Base-by-base conservation (phyloP, 192 early-diverging fungal genomes). In the Entomortierella parvispora region DNA sequence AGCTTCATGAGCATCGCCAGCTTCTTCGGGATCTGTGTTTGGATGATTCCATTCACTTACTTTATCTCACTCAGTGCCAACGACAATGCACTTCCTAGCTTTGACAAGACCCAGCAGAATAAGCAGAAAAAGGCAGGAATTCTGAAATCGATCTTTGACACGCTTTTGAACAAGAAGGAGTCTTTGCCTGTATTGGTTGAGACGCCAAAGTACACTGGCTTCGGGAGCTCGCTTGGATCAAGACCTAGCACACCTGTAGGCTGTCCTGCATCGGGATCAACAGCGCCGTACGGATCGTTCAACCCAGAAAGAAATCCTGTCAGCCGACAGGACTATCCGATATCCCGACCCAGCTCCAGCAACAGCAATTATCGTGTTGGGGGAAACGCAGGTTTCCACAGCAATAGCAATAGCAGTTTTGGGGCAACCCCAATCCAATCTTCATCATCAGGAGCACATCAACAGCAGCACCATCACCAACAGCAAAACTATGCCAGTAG, bases 41-140 rank as follows among this genome's bases (percentile, higher is more conserved):
- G 97, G 97, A 67, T 97, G 52, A 85, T 99, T 10, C 97, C 97
- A 4, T 92, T 99, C 60, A 80, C 91, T 20, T 95, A 93, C 74
- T 96, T 99, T 67, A 92, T 99, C 67, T 95, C 93, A 40, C 84
- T 97, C 52, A 94, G 92, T 65, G 93, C 96, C n/a, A 93, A 93
- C 64, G 94, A 96, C 56, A 90, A 93, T 68, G 90, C 92, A 0
- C 78, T 96, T 28, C 94, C 94, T 7, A 79, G 83, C 56, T 91
- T 85, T 58, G 89, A 77, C 56, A 62, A 59, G 23, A 44, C 65
- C 22, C 69, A 58, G 26, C 23, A 64, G 11, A 58, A 28, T 55
- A 66, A 68, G 26, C 65, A 77, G 43, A 77, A 77, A 33, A 77
- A 77, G 61, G 58, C 31, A n/a, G 74, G 74, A 7, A 68, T 77